Conservation (phyloP, 1,284 basidiomycete species). For the Puccinia polysora region DNA sequence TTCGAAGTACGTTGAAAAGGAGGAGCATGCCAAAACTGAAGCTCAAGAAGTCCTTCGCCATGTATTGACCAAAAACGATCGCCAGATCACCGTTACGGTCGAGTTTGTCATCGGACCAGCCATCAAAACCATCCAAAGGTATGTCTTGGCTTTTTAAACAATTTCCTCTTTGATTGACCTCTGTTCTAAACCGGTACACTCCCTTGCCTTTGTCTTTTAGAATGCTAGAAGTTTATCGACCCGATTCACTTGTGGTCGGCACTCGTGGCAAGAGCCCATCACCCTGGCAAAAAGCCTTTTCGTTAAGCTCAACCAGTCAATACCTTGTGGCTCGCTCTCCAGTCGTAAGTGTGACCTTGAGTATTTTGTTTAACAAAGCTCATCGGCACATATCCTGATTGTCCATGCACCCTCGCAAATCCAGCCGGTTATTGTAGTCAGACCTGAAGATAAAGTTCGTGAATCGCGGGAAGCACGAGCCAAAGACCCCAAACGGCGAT, state of each 20-base stretch:
- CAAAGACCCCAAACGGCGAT: constrained; percentile 38
- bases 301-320: constrained; percentile 41
- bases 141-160: neutral
- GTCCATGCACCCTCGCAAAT: neutral
- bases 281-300: constrained; percentile 42
- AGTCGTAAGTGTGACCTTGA: constrained; percentile 18
- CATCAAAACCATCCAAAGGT: constrained; percentile 44
- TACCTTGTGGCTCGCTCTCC: constrained; percentile 41
- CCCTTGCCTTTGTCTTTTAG: constrained; percentile 2
- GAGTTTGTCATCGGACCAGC: constrained; percentile 43
- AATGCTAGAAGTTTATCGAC: constrained; percentile 41
- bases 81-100: constrained; percentile 42
- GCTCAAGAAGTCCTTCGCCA: constrained; percentile 38
- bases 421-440: constrained; percentile 42
- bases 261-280: constrained; percentile 36
- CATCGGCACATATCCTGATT: neutral
- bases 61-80: constrained; percentile 37
- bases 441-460: constrained; percentile 37
- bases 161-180: neutral
- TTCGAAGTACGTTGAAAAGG: constrained; percentile 24
- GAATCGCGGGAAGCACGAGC: constrained; percentile 37
- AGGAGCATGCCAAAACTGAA: constrained; percentile 26
- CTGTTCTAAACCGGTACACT: neutral
- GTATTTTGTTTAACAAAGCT: neutral
- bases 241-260: constrained; percentile 39